These are phyloP conservation scores for Leonotis leonurus DNA, from an alignment of 257 asterid species.

Conservation along the genomic window DNA sequence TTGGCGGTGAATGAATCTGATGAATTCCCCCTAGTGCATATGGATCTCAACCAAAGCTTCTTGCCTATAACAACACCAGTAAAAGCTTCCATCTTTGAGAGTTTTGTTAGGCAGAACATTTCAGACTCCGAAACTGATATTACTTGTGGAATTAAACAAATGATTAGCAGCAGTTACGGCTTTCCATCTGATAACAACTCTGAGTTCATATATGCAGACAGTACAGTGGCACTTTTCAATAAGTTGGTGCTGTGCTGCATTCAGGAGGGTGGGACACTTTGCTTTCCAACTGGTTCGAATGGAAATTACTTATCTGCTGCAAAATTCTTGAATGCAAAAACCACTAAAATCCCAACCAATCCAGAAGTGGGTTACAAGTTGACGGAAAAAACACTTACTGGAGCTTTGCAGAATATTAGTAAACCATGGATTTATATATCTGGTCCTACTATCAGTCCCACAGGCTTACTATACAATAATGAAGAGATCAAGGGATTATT, in stretches of 20 bases:
- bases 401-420: slow-evolving; percentile 34
- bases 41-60: slow-evolving; percentile 91
- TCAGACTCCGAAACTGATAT: slow-evolving; percentile 81
- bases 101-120: slow-evolving; percentile 87
- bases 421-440: slow-evolving; percentile 89
- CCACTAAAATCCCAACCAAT: slow-evolving; percentile 42
- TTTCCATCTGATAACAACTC: slow-evolving; percentile 41
- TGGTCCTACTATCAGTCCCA: slow-evolving; percentile 83
- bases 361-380: slow-evolving; percentile 60
- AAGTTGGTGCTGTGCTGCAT: slow-evolving; percentile 77
- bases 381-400: slow-evolving; percentile 48
- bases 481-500: slow-evolving; percentile 61
- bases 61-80: slow-evolving; percentile 77
- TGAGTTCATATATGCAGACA: slow-evolving; percentile 58
- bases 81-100: slow-evolving; percentile 89
- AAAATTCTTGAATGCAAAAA: slow-evolving; percentile 57
- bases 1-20: slow-evolving; percentile 54
- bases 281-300: slow-evolving; percentile 82
- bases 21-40: slow-evolving; percentile 54
- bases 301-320: slow-evolving; percentile 87
- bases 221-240: slow-evolving; percentile 43
- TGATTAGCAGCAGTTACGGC: slow-evolving; percentile 61
- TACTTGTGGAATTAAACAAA: slow-evolving; percentile 45
- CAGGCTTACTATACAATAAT: slow-evolving; percentile 71
- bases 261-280: slow-evolving; percentile 84